A percentile compares a stretch with the other conserved stretches of the same genome.
These are phyloP conservation scores for Xylaria hypoxylon DNA, from an alignment of 2,329 filamentous ascomycete genomes.

Conservation along the genomic window DNA sequence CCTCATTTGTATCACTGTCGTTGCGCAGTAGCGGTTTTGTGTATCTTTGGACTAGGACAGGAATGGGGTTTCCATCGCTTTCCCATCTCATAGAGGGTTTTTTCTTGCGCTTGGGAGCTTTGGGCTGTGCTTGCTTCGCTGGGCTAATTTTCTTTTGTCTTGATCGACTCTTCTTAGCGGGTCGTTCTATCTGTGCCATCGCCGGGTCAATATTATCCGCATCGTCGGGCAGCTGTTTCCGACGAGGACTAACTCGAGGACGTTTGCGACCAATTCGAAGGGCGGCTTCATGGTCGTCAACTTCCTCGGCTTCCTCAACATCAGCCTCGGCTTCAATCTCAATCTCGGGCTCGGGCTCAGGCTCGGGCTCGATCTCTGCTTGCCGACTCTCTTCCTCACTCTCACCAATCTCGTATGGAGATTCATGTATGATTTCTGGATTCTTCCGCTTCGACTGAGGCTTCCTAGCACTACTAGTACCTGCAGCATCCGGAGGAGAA, in stretches of 20 bases:
- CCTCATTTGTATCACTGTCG: constrained; percentile 54
- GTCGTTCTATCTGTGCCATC: constrained; percentile 50
- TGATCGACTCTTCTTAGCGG: constrained; percentile 52
- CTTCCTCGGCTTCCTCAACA: constrained; percentile 56
- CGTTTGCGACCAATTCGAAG: constrained; percentile 58
- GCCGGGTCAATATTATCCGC: constrained; percentile 55
- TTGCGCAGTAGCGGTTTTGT: constrained; percentile 58
- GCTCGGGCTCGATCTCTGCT: constrained; percentile 8
- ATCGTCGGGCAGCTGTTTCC: constrained; percentile 55
- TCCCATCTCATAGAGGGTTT: constrained; percentile 40
- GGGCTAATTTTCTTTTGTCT: constrained; percentile 55
- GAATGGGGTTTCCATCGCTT: constrained; percentile 55
- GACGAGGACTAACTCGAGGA: constrained; percentile 53
- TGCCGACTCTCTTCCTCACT: constrained; percentile 45
- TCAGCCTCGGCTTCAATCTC: constrained; percentile 36
- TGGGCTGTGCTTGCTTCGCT: constrained; percentile 57
- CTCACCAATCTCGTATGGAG: constrained; percentile 32
- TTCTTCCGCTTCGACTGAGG: constrained; percentile 43
- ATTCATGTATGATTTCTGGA: constrained; percentile 29
- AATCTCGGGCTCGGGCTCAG: constrained; percentile 19
- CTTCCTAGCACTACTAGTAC: constrained; percentile 47
- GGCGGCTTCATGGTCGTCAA: constrained; percentile 59
- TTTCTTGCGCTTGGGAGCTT: constrained; percentile 42
- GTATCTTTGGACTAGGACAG: constrained; percentile 72
- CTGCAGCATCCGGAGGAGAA: constrained; percentile 47